Percentiles rank a stretch among this genome's conserved stretches.
Conservation (phyloP, 2,329 filamentous ascomycete species). For the Penicillium corylophilum region DNA sequence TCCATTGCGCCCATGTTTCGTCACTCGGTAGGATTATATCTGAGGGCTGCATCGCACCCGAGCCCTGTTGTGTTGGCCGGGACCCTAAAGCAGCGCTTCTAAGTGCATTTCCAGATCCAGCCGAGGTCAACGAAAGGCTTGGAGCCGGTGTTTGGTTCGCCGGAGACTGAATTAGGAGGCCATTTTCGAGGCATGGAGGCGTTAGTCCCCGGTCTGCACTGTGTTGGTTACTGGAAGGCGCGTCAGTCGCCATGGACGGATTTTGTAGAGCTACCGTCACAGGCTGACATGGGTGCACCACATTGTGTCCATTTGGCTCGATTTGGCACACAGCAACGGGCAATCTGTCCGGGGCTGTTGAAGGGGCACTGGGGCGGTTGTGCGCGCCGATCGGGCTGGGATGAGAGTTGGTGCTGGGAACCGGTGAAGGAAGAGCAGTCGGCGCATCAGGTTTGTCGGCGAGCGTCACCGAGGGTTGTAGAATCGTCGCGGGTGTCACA, state of each 20-base stretch:
- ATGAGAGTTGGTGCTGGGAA: constrained; percentile 28
- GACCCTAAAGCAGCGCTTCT: background rate
- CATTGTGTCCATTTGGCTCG: background rate
- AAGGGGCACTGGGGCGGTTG: background rate
- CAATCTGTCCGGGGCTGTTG: background rate
- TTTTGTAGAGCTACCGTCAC: background rate
- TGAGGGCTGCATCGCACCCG: background rate
- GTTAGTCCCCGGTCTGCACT: background rate
- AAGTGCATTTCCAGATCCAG: background rate
- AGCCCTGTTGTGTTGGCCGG: background rate
- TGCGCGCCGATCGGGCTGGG: constrained; percentile 25
- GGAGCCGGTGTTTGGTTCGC: background rate
- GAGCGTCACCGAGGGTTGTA: constrained; percentile 4
- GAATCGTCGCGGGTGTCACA: constrained; percentile 17
- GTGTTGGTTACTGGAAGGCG: background rate
- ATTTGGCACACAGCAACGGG: background rate
- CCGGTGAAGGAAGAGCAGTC: constrained; percentile 30
- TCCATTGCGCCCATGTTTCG: constrained; percentile 15
- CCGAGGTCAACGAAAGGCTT: background rate
- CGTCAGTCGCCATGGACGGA: background rate
- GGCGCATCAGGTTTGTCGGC: constrained; percentile 11
- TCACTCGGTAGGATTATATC: background rate
- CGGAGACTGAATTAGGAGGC: background rate
- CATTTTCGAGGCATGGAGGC: background rate
- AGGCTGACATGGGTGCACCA: constrained; percentile 1